phyloP scores from a whole-genome alignment of 2,329 filamentous ascomycete species.

The Fusarium chlamydosporum region DNA sequence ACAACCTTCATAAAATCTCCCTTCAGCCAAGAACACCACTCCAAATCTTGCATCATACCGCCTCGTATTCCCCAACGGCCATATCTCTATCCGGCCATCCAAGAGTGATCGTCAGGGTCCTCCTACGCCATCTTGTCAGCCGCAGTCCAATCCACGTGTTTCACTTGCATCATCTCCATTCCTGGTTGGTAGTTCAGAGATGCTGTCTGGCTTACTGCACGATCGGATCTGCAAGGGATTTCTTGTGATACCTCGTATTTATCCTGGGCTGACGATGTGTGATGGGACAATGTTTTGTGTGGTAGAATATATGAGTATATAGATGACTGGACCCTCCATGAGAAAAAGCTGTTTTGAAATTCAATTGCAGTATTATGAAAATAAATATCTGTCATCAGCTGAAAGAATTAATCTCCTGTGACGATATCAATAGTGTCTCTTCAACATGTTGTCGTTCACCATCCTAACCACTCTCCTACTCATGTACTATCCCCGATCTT shows the following conservation, averaged over 20 bases:
- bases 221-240: conserved; percentile 8
- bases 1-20: neutral
- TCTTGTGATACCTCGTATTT: conserved; percentile 7
- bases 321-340: neutral
- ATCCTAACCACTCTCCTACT: conserved; percentile 21
- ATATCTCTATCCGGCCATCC: conserved; percentile 19
- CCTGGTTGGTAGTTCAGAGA: neutral
- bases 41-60: conserved; percentile 7
- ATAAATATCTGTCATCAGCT: no score
- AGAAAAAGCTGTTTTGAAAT: no score
- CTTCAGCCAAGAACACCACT: neutral
- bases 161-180: conserved; percentile 23
- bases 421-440: no score
- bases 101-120: conserved; percentile 21
- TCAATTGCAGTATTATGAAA: neutral
- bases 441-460: conserved; percentile 25
- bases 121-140: conserved; percentile 16
- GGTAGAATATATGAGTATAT: conserved; percentile 9
- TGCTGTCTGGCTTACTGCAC: neutral
- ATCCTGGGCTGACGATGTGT: conserved; percentile 13
- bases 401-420: neutral
- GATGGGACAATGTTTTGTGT: neutral
- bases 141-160: conserved; percentile 24
- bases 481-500: conserved; percentile 12
- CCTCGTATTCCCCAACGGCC: conserved; percentile 28